Conservation (phyloP, 305 asterid species). For the Salvia sclarea region DNA sequence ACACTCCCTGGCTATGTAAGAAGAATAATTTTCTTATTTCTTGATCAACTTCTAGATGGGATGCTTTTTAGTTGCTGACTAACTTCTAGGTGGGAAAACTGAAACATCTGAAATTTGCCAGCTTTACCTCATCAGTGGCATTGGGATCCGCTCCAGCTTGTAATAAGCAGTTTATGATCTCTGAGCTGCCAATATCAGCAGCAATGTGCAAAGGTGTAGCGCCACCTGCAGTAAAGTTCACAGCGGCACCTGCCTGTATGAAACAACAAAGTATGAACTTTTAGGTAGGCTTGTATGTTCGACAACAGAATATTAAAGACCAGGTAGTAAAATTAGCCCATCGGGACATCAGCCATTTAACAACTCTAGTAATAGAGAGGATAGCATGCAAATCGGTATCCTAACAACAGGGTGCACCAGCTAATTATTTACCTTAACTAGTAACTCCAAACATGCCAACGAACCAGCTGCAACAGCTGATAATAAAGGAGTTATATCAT, state of each 20-base stretch:
- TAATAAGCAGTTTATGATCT: constrained; percentile 70
- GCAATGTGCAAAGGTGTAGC: constrained; percentile 96
- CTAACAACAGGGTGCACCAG: background rate
- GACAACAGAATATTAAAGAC: background rate
- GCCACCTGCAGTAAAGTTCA: constrained; percentile 80
- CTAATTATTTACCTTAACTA: constrained; percentile 59
- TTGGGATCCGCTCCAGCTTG: constrained; percentile 93
- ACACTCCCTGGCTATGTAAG: background rate
- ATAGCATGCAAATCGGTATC: constrained; percentile 10
- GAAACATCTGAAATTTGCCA: constrained; percentile 13
- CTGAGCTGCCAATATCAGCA: constrained; percentile 75
- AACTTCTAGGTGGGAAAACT: constrained; percentile 16
- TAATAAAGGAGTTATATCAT: constrained; percentile 77
- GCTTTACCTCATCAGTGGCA: constrained; percentile 74
- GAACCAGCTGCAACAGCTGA: constrained; percentile 98
- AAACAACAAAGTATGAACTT: constrained; percentile 29
- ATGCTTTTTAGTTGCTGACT: no score
- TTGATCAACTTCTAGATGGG: constrained; percentile 11
- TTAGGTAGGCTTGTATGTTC: constrained; percentile 6
- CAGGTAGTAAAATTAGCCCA: background rate
- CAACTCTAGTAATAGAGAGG: background rate
- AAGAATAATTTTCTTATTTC: background rate
- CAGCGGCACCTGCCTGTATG: constrained; percentile 80
- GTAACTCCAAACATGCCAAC: constrained; percentile 66
- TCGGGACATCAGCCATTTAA: background rate